Evolutionary conservation across 106 monocot species (phyloP).

Genomic region (Phalaenopsis aphrodite): DNA sequence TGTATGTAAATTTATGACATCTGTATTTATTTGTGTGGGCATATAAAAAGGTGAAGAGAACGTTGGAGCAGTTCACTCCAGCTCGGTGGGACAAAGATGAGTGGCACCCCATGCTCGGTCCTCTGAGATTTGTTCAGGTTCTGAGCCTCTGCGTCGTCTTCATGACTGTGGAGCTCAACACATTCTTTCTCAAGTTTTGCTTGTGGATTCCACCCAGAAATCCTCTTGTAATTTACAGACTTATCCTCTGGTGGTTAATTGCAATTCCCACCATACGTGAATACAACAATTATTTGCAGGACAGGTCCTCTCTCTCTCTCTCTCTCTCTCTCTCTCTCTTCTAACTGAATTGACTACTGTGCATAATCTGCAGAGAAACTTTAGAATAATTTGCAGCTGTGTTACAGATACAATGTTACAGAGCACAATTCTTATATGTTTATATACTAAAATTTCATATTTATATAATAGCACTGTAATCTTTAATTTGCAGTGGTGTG

Average conservation of each 20-base stretch:
- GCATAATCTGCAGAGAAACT: no score
- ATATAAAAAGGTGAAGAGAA: constrained; percentile 62
- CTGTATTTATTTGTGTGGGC: neutral
- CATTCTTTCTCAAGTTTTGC: constrained; percentile 92
- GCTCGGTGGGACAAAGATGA: constrained; percentile 95
- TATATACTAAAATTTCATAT: no score
- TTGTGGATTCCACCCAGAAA: constrained; percentile 94
- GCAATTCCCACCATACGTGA: constrained; percentile 96
- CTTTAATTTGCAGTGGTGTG: no score
- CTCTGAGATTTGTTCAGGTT: constrained; percentile 92
- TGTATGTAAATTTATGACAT: no score
- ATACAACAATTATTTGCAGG: constrained; percentile 91
- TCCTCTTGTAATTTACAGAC: constrained; percentile 59
- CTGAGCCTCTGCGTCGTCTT: constrained; percentile 69
- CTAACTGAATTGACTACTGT: neutral
- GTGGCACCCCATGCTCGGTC: constrained; percentile 84
- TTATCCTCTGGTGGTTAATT: constrained; percentile 91
- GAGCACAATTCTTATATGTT: no score
- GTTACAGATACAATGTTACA: no score
- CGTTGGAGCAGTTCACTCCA: constrained; percentile 86
- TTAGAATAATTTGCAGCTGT: no score
- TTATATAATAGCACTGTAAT: no score
- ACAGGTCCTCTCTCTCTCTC: constrained; percentile 47
- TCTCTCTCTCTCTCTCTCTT: neutral
- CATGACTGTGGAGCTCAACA: constrained; percentile 91